Evolutionary conservation across 805 yeast species (phyloP).

Genomic region (Barnettozyma siamensis): DNA sequence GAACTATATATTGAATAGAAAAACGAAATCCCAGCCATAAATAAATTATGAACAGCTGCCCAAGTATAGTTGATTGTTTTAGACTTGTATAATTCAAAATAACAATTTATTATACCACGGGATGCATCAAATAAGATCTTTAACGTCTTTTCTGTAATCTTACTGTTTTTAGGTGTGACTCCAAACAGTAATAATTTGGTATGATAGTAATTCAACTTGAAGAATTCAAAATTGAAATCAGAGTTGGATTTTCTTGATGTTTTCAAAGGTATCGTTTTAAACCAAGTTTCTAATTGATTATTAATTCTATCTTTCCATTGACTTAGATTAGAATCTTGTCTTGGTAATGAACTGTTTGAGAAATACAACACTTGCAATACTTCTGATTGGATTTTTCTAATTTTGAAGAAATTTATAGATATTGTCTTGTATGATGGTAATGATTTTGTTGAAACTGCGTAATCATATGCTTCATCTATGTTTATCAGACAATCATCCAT

Average conservation of each 20-base stretch:
- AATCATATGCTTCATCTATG: conserved; percentile 33
- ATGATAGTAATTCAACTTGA: conserved; percentile 72
- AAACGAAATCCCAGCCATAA: conserved; percentile 85
- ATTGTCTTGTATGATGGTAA: conserved; percentile 63
- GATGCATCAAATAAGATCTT: conserved; percentile 56
- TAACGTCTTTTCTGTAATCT: conserved; percentile 48
- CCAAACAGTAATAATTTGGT: conserved; percentile 70
- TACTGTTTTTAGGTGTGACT: conserved; percentile 62
- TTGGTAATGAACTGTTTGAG: conserved; percentile 57
- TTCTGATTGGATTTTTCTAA: conserved; percentile 73
- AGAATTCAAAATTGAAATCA: conserved; percentile 63
- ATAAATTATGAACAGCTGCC: conserved; percentile 87
- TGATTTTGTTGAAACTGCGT: conserved; percentile 31
- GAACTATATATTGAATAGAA: conserved; percentile 72
- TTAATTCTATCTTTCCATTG: conserved; percentile 61
- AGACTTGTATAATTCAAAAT: conserved; percentile 48
- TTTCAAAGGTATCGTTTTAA: conserved; percentile 44
- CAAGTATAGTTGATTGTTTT: conserved; percentile 77
- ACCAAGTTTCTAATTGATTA: conserved; percentile 58
- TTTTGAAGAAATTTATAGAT: conserved; percentile 58
- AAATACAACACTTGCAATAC: conserved; percentile 71
- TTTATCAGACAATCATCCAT: conserved; percentile 67
- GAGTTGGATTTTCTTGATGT: conserved; percentile 60
- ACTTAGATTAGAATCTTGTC: conserved; percentile 44
- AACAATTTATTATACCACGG: conserved; percentile 58